Evolutionary conservation across 148 eudicot species (phyloP), one percentile per base, ranked within the genome.

Genomic region (Arctostaphylos glauca): DNA sequence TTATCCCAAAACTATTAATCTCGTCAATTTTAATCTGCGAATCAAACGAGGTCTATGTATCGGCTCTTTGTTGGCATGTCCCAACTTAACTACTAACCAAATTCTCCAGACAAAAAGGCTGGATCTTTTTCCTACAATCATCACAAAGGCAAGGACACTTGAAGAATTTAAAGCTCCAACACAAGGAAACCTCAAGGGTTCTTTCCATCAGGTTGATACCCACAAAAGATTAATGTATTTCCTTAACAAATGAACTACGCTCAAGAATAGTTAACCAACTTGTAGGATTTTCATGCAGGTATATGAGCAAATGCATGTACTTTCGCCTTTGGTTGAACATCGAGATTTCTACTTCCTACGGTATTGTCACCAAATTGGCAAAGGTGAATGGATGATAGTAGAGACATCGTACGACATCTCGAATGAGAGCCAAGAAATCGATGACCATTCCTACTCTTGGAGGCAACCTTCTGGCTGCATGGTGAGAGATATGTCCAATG

Each of bases 381-480:
- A 80, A 72, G 88, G 78, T 50, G 50, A 47, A 5, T 92, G 94
- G 94, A 84, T 86, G 2, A 81, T 92, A 9, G 87, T 79, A 14
- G 90, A 88, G 58, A 87, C 90, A 73, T 92, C 94, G 1, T 90
- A 79, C 74, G 85, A 88, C 80, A 62, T 56, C 52, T 64, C 70
- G 23, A 38, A 72, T n/a, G 81, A 81, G 9, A 76, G 48, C 47
- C 83, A 73, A 49, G 70, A 71, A 80, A 77, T 52, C 4, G 38
- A 21, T 53, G 60, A 82, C 19, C 84, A 86, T 21, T 83, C 82
- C 73, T 84, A 80, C 43, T 85, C 80, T 52, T 89, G 90, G 92
- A 90, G 85, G 80, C 79, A 80, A 67, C 95, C 95, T 80, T 92
- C 95, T 66, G 93, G 95, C 2, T 92, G 90, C 81, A 74, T 89